Conservation (phyloP, 2,329 filamentous ascomycete species). For the Cryphonectria japonica region DNA sequence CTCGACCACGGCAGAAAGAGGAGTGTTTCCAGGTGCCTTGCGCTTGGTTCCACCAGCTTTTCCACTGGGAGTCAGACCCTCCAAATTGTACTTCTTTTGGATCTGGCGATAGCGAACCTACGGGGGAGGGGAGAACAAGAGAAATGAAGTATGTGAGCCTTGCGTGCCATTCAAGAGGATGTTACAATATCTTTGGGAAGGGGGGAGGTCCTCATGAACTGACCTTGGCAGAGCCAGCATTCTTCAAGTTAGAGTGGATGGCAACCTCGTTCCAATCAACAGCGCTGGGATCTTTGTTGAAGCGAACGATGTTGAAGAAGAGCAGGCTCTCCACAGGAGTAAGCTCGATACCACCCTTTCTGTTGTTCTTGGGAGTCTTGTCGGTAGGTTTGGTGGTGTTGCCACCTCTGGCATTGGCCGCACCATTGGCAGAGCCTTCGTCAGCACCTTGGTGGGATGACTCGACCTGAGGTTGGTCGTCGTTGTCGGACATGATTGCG, state of each 20-base stretch:
- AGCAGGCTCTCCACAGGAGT: constrained; percentile 21
- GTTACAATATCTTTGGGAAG: neutral
- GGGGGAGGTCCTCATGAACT: neutral
- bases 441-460: neutral
- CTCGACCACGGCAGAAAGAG: neutral
- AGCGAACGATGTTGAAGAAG: constrained; percentile 27
- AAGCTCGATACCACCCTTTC: constrained; percentile 6
- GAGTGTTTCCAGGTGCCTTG: neutral
- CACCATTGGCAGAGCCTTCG: neutral
- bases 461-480: neutral
- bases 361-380: constrained; percentile 1
- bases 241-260: constrained; percentile 23
- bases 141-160: neutral
- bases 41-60: neutral
- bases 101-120: constrained; percentile 27
- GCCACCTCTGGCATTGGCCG: neutral
- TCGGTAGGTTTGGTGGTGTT: neutral
- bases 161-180: neutral
- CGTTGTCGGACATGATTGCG: constrained; percentile 1
- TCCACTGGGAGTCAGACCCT: neutral
- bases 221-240: constrained; percentile 20
- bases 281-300: constrained; percentile 3
- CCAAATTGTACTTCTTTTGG: constrained; percentile 18
- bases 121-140: neutral
- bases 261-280: constrained; percentile 21